phyloP scores from a whole-genome alignment of 768 basidiomycete genomes.

The Paxillus rubicundulus region DNA sequence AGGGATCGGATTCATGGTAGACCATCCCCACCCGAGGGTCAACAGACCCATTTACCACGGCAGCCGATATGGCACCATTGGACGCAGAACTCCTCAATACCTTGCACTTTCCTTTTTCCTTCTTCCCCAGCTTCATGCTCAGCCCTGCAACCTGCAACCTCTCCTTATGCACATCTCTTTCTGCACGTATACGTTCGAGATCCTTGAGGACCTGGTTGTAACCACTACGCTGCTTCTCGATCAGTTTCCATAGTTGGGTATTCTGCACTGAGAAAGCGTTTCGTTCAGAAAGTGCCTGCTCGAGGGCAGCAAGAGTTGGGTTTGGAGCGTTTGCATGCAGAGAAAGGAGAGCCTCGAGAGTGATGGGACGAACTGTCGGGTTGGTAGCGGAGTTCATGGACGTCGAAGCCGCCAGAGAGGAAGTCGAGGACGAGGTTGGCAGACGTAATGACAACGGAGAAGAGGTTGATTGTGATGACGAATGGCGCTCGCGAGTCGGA shows the following conservation, averaged over 20 bases:
- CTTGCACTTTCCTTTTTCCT: slow-evolving; percentile 25
- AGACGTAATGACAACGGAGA: slow-evolving; percentile 33
- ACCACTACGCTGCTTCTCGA: slow-evolving; percentile 87
- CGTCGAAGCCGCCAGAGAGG: slow-evolving; percentile 25
- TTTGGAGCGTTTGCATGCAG: slow-evolving; percentile 51
- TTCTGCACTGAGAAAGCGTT: slow-evolving; percentile 82
- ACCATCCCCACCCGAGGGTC: slow-evolving; percentile 27
- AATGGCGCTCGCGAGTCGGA: slow-evolving; percentile 23
- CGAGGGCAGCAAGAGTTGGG: slow-evolving; percentile 61
- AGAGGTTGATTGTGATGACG: slow-evolving; percentile 18
- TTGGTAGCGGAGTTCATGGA: slow-evolving; percentile 28
- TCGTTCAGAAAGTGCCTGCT: slow-evolving; percentile 74
- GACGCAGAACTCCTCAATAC: slow-evolving; percentile 21
- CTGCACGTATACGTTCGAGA: slow-evolving; percentile 76
- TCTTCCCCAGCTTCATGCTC: slow-evolving; percentile 40
- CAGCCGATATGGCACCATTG: slow-evolving; percentile 19
- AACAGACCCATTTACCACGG: slow-evolving; percentile 12
- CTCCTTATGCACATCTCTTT: slow-evolving; percentile 64
- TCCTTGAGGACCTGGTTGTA: slow-evolving; percentile 81
- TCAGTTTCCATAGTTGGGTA: slow-evolving; percentile 89
- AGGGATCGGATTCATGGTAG: slow-evolving; percentile 33
- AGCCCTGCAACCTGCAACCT: slow-evolving; percentile 31
- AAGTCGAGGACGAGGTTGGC: slow-evolving; percentile 29
- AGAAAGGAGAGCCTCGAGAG: slow-evolving; percentile 54
- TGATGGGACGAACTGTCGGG: slow-evolving; percentile 35